These are phyloP conservation scores for Alternaria sp. DNA, from an alignment of 2,329 filamentous ascomycete genomes.

Conservation along the genomic window DNA sequence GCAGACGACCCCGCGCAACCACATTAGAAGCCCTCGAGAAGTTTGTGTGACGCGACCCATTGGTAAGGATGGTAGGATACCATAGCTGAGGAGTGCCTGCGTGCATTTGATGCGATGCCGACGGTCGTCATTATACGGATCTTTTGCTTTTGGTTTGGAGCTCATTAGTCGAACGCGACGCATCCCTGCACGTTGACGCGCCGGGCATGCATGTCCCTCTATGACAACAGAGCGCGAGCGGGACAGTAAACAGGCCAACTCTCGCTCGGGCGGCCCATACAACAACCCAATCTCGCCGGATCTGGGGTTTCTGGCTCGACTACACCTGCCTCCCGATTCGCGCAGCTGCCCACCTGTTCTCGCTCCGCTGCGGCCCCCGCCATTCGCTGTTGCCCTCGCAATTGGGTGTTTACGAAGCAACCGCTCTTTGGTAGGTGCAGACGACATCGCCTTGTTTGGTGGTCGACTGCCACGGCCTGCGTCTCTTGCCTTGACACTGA, in stretches of 20 bases:
- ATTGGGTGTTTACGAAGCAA: slow-evolving; percentile 28
- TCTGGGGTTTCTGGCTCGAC: neutral
- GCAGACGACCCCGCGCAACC: slow-evolving; percentile 9
- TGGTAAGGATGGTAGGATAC: neutral
- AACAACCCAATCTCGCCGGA: neutral
- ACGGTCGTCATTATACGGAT: neutral
- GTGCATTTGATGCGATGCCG: neutral
- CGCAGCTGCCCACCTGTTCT: neutral
- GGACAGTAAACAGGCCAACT: slow-evolving; percentile 15
- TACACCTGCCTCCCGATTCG: neutral
- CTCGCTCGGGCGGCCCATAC: neutral
- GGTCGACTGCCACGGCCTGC: neutral
- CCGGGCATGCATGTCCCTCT: slow-evolving; percentile 23
- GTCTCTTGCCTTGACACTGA: neutral
- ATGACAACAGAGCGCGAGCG: slow-evolving; percentile 22
- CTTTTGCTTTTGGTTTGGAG: slow-evolving; percentile 2
- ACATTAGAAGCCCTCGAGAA: neutral
- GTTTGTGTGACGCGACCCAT: neutral
- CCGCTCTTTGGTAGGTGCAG: slow-evolving; percentile 7
- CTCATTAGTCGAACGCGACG: slow-evolving; percentile 10
- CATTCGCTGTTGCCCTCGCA: slow-evolving; percentile 23
- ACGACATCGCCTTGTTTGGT: neutral
- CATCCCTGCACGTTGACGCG: slow-evolving; percentile 26
- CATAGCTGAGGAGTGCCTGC: neutral
- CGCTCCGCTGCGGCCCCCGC: slow-evolving; percentile 3